Percentiles rank a stretch among this genome's conserved stretches.
Conservation (phyloP, 495 filamentous ascomycete genomes). For the Jackrogersella minutella region DNA sequence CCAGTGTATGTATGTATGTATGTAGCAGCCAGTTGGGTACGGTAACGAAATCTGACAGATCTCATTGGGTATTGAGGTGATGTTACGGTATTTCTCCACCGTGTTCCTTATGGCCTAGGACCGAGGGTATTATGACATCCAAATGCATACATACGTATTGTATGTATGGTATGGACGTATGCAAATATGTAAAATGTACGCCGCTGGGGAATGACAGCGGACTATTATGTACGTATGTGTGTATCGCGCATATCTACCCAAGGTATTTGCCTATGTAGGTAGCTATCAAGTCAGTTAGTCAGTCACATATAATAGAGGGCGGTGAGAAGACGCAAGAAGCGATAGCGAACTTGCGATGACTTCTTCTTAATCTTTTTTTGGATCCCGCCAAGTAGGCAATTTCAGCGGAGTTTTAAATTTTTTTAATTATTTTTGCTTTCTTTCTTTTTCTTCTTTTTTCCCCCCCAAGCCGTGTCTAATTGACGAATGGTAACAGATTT, state of each 20-base stretch:
- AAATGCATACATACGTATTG: neutral
- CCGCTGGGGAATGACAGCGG: slow-evolving; percentile 13
- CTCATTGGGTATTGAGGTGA: slow-evolving; percentile 15
- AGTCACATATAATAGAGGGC: slow-evolving; percentile 7
- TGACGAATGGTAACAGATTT: slow-evolving; percentile 27
- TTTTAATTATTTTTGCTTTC: too few relatives aligned
- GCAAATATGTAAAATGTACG: too few relatives aligned
- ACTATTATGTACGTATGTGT: slow-evolving; percentile 24
- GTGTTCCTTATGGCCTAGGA: slow-evolving; percentile 20
- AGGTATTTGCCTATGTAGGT: slow-evolving; percentile 5
- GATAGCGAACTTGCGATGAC: slow-evolving; percentile 31
- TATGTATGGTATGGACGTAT: too few relatives aligned
- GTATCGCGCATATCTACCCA: slow-evolving; percentile 31
- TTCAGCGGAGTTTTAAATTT: slow-evolving; percentile 18
- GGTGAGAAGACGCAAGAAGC: slow-evolving; percentile 15
- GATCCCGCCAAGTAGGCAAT: slow-evolving; percentile 30
- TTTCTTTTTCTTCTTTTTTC: neutral
- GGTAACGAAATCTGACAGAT: slow-evolving; percentile 32
- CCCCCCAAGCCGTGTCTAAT: slow-evolving; percentile 27
- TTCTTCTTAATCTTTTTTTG: slow-evolving; percentile 27
- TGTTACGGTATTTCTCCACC: slow-evolving; percentile 30
- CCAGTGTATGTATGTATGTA: neutral
- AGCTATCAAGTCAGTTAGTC: neutral
- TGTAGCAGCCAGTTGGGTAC: slow-evolving; percentile 26
- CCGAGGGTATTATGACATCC: slow-evolving; percentile 21